Evolutionary conservation across 805 yeast species (phyloP).

Genomic region (Clavispora santaluciae): DNA sequence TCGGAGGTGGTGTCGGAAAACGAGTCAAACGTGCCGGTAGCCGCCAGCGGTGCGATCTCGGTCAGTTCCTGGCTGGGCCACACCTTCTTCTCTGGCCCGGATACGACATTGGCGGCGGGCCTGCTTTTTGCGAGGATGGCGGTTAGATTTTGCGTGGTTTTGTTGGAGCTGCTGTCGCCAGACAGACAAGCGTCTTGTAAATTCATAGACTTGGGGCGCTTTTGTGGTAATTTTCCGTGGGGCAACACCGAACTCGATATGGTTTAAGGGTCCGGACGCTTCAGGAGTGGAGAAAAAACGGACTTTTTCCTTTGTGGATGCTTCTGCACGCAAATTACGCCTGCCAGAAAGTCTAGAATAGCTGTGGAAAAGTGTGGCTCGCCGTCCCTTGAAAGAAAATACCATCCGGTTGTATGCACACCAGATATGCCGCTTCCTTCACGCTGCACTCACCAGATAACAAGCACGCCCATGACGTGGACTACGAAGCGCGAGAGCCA

Average conservation of each 20-base stretch:
- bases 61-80: neutral
- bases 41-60: neutral
- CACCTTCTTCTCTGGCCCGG: neutral
- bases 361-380: neutral
- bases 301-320: too few species aligned
- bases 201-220: slow-evolving; percentile 7
- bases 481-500: too few species aligned
- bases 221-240: too few species aligned
- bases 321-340: too few species aligned
- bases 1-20: neutral
- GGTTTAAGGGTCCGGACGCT: too few species aligned
- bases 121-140: slow-evolving; percentile 4
- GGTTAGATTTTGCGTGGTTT: slow-evolving; percentile 4
- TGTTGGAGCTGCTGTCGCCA: slow-evolving; percentile 1
- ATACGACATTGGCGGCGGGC: neutral
- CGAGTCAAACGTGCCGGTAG: neutral
- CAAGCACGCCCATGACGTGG: too few species aligned
- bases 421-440: too few species aligned
- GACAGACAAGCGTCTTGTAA: slow-evolving; percentile 11
- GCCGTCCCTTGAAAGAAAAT: neutral
- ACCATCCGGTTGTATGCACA: neutral
- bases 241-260: too few species aligned
- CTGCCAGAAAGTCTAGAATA: neutral
- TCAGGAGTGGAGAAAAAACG: too few species aligned
- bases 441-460: too few species aligned